phyloP scores from a whole-genome alignment of 169 alveolate species.

The Plasmodium coatneyi region DNA sequence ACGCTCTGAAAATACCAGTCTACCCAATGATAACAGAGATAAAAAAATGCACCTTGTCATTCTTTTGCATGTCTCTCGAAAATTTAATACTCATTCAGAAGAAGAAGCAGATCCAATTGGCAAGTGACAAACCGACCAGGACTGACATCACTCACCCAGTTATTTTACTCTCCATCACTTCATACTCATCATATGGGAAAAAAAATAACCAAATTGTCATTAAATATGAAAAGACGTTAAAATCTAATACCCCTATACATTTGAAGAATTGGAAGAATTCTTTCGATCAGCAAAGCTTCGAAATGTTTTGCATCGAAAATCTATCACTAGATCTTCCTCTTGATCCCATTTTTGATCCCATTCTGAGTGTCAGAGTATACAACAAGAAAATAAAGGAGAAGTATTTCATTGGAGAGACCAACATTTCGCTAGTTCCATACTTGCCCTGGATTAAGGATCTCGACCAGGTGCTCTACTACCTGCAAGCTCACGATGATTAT shows the following conservation, averaged over 20 bases:
- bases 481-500: constrained; percentile 84
- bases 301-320: constrained; percentile 86
- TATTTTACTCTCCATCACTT: constrained; percentile 64
- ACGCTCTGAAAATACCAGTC: constrained; percentile 87
- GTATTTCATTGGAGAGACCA: constrained; percentile 84
- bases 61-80: constrained; percentile 85
- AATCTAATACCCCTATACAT: constrained; percentile 76
- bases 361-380: constrained; percentile 84
- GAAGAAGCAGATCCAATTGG: constrained; percentile 21
- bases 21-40: constrained; percentile 90
- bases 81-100: constrained; percentile 78
- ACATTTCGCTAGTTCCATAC: constrained; percentile 83
- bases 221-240: constrained; percentile 76
- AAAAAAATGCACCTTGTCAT: constrained; percentile 80
- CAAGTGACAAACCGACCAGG: neutral
- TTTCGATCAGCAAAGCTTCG: constrained; percentile 85
- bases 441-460: constrained; percentile 86
- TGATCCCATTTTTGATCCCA: constrained; percentile 91
- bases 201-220: constrained; percentile 75
- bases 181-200: constrained; percentile 73
- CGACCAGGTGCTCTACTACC: constrained; percentile 80
- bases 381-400: constrained; percentile 81
- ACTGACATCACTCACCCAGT: constrained; percentile 32
- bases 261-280: constrained; percentile 83
- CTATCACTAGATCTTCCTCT: constrained; percentile 87